Base-by-base conservation (phyloP, 1,139 yeast species). In the Nakaseomyces nivariensis region DNA sequence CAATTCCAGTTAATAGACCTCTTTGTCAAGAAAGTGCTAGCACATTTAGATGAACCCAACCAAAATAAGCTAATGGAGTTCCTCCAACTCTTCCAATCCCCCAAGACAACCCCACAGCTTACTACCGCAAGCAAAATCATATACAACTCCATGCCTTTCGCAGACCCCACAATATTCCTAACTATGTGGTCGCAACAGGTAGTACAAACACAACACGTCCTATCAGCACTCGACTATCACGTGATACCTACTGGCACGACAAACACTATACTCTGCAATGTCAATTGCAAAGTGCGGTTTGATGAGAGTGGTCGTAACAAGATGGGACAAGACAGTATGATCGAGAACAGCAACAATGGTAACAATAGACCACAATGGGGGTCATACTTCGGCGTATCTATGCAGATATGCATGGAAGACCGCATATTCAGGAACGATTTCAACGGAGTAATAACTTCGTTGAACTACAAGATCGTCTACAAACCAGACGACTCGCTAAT, bases 281-380 rank as follows among this genome's bases (percentile, higher is more conserved):
- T 79, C 17, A 75, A 79, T 50, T 79, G 85, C 9, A 84, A 82
- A 62, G 85, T 84, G 8, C 72, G 81, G 54, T 84, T 84, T 59
- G 92, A 85, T 63, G 92, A 85, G 60, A 76, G 82, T 49, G 90
- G 90, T 0, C 75, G 71, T 54, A 81, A 78, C 54, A 74, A 81
- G 59, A 60, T 77, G 29, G 88, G 88, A 1, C 83, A 80, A 50
- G 73, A 78, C 32, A 77, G 85, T 0, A 79, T 72, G 54, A 64
- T 70, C 41, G 49, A 45, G 36, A 46, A 32, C 48, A 46, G 42
- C 51, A 43, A 49, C 40, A 52, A 54, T 40, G 59, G 52, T 47
- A 41, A 45, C 33, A 51, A 58, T 17, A 70, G 74, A 51, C 71
- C 75, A 5, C 55, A 74, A 5, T 80, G 84, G 84, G 81, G 90